Conservation (phyloP, 129 eudicot species). For the Glebionis coronaria region DNA sequence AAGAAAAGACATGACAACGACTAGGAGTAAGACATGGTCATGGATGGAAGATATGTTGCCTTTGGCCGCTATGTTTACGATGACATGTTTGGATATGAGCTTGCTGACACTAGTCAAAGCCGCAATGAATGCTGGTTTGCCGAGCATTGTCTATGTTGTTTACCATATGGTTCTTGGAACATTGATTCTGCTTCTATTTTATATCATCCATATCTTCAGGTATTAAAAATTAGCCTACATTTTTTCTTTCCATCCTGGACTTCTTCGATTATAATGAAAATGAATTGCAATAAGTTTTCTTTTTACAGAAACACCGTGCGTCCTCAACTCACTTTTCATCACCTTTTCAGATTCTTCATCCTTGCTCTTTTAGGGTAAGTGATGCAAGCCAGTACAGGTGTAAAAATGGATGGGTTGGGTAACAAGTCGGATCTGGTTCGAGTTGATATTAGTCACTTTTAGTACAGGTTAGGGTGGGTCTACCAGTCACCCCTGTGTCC, state of each 20-base stretch:
- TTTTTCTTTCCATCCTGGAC: too few relatives aligned
- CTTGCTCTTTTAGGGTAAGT: neutral
- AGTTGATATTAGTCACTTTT: too few relatives aligned
- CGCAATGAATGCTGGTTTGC: constrained; percentile 30
- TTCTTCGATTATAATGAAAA: too few relatives aligned
- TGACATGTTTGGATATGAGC: constrained; percentile 24
- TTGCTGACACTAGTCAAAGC: constrained; percentile 29
- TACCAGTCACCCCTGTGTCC: neutral
- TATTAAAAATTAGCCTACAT: neutral
- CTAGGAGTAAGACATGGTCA: neutral
- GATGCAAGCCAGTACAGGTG: too few relatives aligned
- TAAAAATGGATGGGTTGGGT: too few relatives aligned
- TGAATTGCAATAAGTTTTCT: too few relatives aligned
- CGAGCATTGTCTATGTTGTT: constrained; percentile 26
- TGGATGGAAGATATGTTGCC: constrained; percentile 14
- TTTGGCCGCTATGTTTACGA: constrained; percentile 15
- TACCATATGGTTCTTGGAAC: constrained; percentile 37
- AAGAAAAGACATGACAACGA: neutral
- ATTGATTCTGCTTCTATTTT: constrained; percentile 33
- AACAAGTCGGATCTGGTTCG: too few relatives aligned
- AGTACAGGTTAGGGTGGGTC: too few relatives aligned
- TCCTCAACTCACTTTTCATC: neutral
- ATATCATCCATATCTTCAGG: constrained; percentile 20
- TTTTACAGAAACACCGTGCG: neutral
- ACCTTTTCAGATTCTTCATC: neutral